Base-by-base conservation (phyloP, 1,139 yeast species). In the Debaryomycetaceae sp. region DNA sequence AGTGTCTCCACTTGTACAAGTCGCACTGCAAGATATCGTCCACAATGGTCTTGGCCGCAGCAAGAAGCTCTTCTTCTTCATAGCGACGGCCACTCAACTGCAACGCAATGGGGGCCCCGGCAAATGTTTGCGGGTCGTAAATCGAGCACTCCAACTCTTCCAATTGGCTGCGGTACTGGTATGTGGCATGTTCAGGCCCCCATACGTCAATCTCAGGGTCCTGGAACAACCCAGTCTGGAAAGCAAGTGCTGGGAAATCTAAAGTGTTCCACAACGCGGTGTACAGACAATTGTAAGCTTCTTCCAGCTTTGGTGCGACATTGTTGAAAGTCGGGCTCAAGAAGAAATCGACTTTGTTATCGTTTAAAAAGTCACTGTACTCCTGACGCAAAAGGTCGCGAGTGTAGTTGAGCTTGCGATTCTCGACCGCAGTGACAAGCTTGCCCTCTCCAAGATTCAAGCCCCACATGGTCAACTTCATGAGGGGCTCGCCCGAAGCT, bases 241-340 rank as follows among this genome's bases (percentile, higher is more conserved):
- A 61, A 2, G 67, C 66, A 36, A 78, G 67, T 24, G 78, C 66
- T 29, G 86, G 83, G 45, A 75, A 63, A 48, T 80, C 86, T 41
- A 78, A 55, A 34, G 79, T 49, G 49, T 79, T 80, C 66, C 76
- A 82, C 42, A 81, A 67, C 1, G 84, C 56, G 9, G 88, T 80
- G 58, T 81, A 82, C 3, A 85, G 80, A 91, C 93, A 82, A 55
- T 80, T 79, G 49, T 71, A 73, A 9, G 82, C 71, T 32, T 73
- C 70, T 29, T 74, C 78, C 12, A 79, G 75, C 31, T 68, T 71
- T 14, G 89, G 86, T 4, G 93, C 88, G 32, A 79, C 83, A 37
- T 83, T 83, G 37, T 73, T 74, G 49, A 79, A 78, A 4, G 78
- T 67, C 29, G 94, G 93, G 31, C 80, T 65, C 30, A 84, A 57